These are phyloP conservation scores for Cenchrus fungigraminus DNA, from an alignment of 176 grass and related monocot genomes.

Conservation along the genomic window DNA sequence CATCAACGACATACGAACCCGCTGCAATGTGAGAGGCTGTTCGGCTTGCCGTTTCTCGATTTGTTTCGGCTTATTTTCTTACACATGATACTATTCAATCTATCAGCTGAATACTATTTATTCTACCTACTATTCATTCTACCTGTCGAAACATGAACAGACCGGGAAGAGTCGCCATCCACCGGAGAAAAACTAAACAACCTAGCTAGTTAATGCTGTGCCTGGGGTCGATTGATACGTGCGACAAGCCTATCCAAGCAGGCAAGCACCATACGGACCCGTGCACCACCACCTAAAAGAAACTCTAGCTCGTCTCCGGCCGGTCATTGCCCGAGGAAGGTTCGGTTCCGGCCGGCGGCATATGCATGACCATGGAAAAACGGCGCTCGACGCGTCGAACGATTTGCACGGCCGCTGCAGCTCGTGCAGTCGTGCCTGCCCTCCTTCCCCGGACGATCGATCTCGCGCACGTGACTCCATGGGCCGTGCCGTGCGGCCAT, in stretches of 20 bases:
- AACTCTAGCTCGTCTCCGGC: not conserved
- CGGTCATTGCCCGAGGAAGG: not conserved
- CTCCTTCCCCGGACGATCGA: not conserved
- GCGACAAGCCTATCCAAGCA: too few species aligned
- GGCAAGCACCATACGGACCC: too few species aligned
- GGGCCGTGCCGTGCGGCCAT: not conserved
- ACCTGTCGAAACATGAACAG: too few species aligned
- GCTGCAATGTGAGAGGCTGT: too few species aligned
- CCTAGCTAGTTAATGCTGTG: not conserved
- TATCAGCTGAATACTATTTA: too few species aligned
- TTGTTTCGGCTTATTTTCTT: too few species aligned
- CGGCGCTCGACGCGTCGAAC: conserved; percentile 4
- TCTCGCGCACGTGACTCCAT: not conserved
- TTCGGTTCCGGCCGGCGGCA: not conserved
- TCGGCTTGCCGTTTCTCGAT: too few species aligned
- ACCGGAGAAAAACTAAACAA: not conserved
- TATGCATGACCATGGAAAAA: not conserved
- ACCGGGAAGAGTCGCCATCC: not conserved
- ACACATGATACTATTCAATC: too few species aligned
- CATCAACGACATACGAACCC: too few species aligned
- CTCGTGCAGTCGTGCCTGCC: not conserved
- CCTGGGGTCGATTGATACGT: not conserved
- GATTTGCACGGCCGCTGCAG: not conserved
- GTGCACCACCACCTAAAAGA: not conserved
- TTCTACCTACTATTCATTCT: too few species aligned